Base-by-base conservation (phyloP, 2,329 filamentous ascomycete genomes). In the Neofusicoccum umdonicola region DNA sequence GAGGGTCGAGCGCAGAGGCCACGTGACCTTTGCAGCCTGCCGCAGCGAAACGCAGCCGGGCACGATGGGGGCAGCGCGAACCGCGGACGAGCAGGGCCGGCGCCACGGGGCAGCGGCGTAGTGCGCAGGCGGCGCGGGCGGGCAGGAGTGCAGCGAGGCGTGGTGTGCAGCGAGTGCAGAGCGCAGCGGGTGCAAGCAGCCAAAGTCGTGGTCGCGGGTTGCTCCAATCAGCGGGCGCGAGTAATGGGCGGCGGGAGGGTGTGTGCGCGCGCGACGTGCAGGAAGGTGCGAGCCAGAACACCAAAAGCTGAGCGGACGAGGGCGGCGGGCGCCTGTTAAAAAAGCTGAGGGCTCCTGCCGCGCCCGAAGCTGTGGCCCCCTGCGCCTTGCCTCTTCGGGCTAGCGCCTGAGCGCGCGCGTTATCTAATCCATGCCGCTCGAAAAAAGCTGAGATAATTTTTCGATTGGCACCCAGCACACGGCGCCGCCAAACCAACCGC, bases 391-490 rank as follows among this genome's bases (percentile, higher is more conserved):
- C 42, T 1, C 12, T 37, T 37, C 12, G 11, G 56, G 56, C 15
- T 15, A 37, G 41, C 42, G 56, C 17, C n/a, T n/a, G 41, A 17
- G 42, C 42, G 52, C 22, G 19, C 56, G 58, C 58, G 45, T 62
- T 62, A 62, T 50, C 44, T 62, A 62, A 62, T 62, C 58, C 58
- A 62, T 62, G 45, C 58, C 58, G 58, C 45, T 62, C 47, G 58
- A 62, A 60, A 60, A 60, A 60, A 60, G 56, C 56, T 60, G 56
- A 60, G 56, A 60, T 60, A 60, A 62, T 62, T 62, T 62, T 62
- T 62, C 58, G 58, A 62, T 50, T 41, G 56, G 56, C 56, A 47
- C 31, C 60, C 60, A 42, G 51, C 61, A 51, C 48, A 17, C 37
- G 41, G 41, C 41, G 31, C 65, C 66, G 11, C 62, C 56, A 11